Percentiles rank a stretch among this genome's conserved stretches.
Conservation (phyloP, 2,329 filamentous ascomycete genomes). For the Ophiostoma angusticollis region DNA sequence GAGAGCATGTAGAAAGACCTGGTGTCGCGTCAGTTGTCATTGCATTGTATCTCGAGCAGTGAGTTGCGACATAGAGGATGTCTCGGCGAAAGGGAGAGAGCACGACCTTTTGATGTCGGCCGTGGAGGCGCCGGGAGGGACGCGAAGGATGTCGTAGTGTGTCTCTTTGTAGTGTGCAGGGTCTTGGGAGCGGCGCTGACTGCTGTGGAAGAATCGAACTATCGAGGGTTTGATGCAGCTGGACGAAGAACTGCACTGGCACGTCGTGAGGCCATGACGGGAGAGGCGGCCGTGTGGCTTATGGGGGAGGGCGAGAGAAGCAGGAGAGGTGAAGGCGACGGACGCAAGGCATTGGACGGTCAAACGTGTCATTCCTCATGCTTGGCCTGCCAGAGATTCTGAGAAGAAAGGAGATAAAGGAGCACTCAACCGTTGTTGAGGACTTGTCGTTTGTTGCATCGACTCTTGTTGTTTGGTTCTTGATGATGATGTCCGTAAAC, state of each 20-base stretch:
- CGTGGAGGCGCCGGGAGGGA: conserved; percentile 56
- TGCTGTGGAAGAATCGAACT: conserved; percentile 19
- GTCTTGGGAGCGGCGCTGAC: conserved; percentile 16
- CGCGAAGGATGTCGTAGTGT: conserved; percentile 71
- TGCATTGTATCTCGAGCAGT: too few relatives aligned
- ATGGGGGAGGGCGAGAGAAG: conserved; percentile 8
- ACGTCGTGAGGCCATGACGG: conserved; percentile 1
- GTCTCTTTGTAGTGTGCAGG: conserved; percentile 30
- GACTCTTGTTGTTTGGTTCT: too few relatives aligned
- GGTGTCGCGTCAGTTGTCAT: neutral
- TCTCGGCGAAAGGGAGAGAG: neutral
- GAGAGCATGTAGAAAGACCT: conserved; percentile 82
- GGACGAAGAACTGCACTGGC: neutral
- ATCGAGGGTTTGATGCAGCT: neutral
- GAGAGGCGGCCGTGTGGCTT: conserved; percentile 3
- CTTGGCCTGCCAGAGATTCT: conserved; percentile 20
- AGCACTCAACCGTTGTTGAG: too few relatives aligned
- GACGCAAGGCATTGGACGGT: conserved; percentile 20
- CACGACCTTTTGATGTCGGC: conserved; percentile 71
- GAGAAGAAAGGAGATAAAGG: too few relatives aligned
- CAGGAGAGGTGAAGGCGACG: conserved; percentile 13
- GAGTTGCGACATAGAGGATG: neutral
- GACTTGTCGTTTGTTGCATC: too few relatives aligned
- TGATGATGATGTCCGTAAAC: too few relatives aligned
- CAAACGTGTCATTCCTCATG: conserved; percentile 53